Evolutionary conservation across 805 yeast genomes (phyloP), one percentile per base, ranked within the genome.

Genomic region (Maudiozyma barnettii): DNA sequence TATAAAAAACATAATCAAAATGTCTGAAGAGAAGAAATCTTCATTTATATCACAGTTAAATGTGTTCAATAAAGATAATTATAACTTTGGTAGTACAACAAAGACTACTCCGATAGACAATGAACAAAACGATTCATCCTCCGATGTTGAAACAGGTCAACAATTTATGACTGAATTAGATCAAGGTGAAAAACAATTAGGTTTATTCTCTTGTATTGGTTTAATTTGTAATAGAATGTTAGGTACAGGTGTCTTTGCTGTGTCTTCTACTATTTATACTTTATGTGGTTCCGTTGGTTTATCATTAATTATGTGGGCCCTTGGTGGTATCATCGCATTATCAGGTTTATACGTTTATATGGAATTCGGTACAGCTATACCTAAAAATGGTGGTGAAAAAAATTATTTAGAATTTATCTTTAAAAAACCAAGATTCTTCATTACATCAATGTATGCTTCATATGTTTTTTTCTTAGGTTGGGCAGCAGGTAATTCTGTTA

Each of bases 351-450:
- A 78, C 58, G 87, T 82, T 3, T 85, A 84, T 63, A 78, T 84
- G 79, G 93, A 84, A 60, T 82, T 83, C 62, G 95, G 95, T 14
- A 76, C 84, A 5, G 81, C 82, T 39, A 78, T 84, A 48, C 86
- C 87, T 42, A 77, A 83, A 67, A 84, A 85, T 58, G 95, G 95
- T 54, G 95, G 93, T 54, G 95, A 86, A 60, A 84, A 84, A 66
- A 84, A 83, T 58, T 86, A 86, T 61, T 67, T 86, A 55, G 93
- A 85, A 61, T 81, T 75, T 55, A 76, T 84, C 44, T 86, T 73
- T 67, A 72, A 71, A 44, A 78, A 76, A 55, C 95, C 95, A 39
- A 75, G 70, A 60, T 84, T 81, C 59, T 70, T 86, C 49, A 74
- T 82, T 41, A 80, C 85, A 23, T 77, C 75, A 18, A 71, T 77